Evolutionary conservation across 2,329 filamentous ascomycete genomes (phyloP).

Genomic region (Emergomyces africanus): DNA sequence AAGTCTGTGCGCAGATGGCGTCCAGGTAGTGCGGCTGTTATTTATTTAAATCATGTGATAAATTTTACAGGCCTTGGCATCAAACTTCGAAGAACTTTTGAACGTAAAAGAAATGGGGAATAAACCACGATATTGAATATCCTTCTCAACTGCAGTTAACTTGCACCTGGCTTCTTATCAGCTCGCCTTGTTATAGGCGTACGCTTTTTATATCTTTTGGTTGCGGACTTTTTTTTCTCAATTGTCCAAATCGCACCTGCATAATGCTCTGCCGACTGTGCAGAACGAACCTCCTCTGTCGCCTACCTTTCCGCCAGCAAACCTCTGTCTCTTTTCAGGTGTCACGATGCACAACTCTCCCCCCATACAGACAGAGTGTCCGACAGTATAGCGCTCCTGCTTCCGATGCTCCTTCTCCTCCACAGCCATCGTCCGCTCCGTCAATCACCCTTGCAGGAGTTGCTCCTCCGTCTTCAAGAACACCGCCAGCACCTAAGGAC

Average conservation of each 20-base stretch:
- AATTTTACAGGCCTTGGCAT: not conserved
- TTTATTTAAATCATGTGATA: not conserved
- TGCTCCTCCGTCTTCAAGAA: slow-evolving; percentile 8
- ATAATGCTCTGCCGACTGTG: slow-evolving; percentile 32
- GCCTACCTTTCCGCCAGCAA: slow-evolving; percentile 21
- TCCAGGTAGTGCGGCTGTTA: not conserved
- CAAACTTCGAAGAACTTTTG: not conserved
- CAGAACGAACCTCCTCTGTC: slow-evolving; percentile 27
- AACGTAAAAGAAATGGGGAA: not conserved
- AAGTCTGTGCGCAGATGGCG: not conserved
- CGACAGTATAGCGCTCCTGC: slow-evolving; percentile 22
- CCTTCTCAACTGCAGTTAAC: not conserved
- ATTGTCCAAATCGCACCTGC: not conserved
- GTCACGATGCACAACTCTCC: slow-evolving; percentile 19
- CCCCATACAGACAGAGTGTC: slow-evolving; percentile 17
- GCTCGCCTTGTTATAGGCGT: not conserved
- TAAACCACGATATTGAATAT: not conserved
- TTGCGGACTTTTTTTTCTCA: not conserved
- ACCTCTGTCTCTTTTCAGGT: slow-evolving; percentile 19
- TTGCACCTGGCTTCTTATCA: not conserved
- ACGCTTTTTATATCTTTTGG: not conserved
- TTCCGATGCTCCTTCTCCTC: slow-evolving; percentile 6
- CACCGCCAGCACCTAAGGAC: not conserved
- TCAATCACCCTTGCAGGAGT: slow-evolving; percentile 4
- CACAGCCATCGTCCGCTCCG: slow-evolving; percentile 1